These are phyloP conservation scores for Tolypocladium guangdongense DNA, from an alignment of 2,329 filamentous ascomycete genomes.

Conservation along the genomic window DNA sequence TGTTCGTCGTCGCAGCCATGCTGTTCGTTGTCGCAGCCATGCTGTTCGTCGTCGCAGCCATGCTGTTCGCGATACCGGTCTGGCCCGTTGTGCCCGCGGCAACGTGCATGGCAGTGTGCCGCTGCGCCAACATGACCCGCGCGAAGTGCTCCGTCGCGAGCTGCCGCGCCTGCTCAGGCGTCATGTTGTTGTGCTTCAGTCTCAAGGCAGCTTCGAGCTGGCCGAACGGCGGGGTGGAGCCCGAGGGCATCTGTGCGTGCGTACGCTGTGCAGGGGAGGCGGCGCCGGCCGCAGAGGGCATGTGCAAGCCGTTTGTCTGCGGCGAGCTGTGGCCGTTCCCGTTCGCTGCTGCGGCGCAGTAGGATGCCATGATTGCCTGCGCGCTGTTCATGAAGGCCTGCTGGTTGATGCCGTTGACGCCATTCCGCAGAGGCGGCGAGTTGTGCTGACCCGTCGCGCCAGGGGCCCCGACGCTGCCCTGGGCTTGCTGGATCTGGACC, in stretches of 20 bases:
- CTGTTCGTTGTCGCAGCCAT: conserved; percentile 36
- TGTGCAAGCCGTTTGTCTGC: conserved; percentile 33
- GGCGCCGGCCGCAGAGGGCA: conserved; percentile 32
- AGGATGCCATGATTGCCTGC: conserved; percentile 41
- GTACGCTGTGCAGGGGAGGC: conserved; percentile 30
- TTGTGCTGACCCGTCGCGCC: conserved; percentile 27
- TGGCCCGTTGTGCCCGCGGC: conserved; percentile 39
- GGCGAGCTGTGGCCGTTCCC: conserved; percentile 32
- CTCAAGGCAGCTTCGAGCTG: conserved; percentile 42
- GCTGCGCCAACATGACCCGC: conserved; percentile 35
- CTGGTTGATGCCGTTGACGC: conserved; percentile 35
- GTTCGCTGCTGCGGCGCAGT: conserved; percentile 26
- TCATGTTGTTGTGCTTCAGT: conserved; percentile 38
- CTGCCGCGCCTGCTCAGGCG: conserved; percentile 37
- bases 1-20: conserved; percentile 36
- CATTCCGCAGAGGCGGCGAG: conserved; percentile 33
- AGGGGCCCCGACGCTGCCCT: conserved; percentile 19
- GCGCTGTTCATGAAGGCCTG: conserved; percentile 42
- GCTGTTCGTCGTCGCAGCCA: conserved; percentile 35
- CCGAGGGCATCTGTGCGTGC: conserved; percentile 33
- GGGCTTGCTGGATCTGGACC: conserved; percentile 35
- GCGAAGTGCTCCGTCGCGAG: conserved; percentile 40
- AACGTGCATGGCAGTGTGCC: conserved; percentile 43
- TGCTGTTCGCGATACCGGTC: conserved; percentile 36
- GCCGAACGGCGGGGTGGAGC: conserved; percentile 36